These are phyloP conservation scores for Apiospora marii DNA, from an alignment of 2,329 filamentous ascomycete species.

Conservation along the genomic window DNA sequence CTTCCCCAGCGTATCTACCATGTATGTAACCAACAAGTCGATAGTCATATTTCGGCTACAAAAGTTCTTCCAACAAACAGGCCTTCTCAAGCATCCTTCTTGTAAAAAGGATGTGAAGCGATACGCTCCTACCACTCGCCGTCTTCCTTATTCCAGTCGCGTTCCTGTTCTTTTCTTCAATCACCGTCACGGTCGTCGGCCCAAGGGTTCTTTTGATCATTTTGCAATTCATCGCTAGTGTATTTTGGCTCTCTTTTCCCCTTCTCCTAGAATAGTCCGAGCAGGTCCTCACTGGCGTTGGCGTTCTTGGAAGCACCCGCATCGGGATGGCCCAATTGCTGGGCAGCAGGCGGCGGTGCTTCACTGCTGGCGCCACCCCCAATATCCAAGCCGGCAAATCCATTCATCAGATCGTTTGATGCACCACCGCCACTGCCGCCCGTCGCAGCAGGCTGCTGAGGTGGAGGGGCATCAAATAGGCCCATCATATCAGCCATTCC, in stretches of 20 bases:
- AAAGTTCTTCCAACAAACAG: neutral
- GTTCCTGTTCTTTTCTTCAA: neutral
- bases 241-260: neutral
- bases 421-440: conserved; percentile 66
- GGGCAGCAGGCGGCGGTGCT: conserved; percentile 66
- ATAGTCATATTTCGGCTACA: conserved; percentile 10
- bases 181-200: neutral
- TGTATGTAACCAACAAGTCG: neutral
- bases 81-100: neutral
- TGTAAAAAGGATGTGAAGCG: neutral
- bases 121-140: neutral
- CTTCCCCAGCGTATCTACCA: neutral
- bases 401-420: conserved; percentile 84
- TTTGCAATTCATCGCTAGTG: conserved; percentile 7
- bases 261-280: conserved; percentile 59
- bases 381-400: conserved; percentile 84
- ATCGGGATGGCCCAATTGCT: conserved; percentile 58
- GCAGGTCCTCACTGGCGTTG: conserved; percentile 66
- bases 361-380: conserved; percentile 68
- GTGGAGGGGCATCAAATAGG: conserved; percentile 72
- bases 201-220: neutral
- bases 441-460: conserved; percentile 52
- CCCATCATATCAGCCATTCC: conserved; percentile 72
- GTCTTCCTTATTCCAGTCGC: neutral
- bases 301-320: conserved; percentile 56